Base-by-base conservation (phyloP, 108 stramenopile species). In the Nitzschia palea region DNA sequence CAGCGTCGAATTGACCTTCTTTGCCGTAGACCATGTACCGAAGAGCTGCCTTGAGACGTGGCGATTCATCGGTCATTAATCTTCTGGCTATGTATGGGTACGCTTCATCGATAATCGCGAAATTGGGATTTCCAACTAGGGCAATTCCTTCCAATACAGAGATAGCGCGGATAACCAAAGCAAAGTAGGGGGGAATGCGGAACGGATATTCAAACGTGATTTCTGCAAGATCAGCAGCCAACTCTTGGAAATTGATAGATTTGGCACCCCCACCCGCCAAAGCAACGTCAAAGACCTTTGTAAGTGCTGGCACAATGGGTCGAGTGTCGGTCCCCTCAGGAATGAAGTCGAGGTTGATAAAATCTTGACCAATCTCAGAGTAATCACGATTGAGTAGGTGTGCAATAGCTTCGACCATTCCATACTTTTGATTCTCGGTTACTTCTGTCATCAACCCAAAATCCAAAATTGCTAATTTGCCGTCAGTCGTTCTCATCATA, bases 361-460 rank as follows among this genome's bases (percentile, higher is more conserved):
- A 95, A 65, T 98, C 97, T 62, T 96, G 90, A 28, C 95, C 95
- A 67, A 98, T 95, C 37, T 89, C 84, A 23, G 82, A 69, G 73
- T 96, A 98, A 70, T 98, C 97, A 52, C 95, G 85, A 42, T 98
- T 94, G 33, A 96, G 77, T 34, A 96, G 58, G 69, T 98, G 97
- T 8, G 89, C 95, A 73, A 98, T 93, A 3, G 97, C 95, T 71
- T 95, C 94, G 27, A 98, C 90, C 95, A 97, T 97, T 27, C 95
- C 95, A 55, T 94, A 95, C 71, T 91, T 91, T 67, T 96, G 94
- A 73, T 96, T 86, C 42, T 96, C 95, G 1, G 95, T 94, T 14
- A 98, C 68, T 61, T 96, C 85, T 22, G 95, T 95, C 95, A 96
- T 95, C n/a, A 98, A 71, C 3, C 97, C 97, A 68, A 96, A 98